Base-by-base conservation (phyloP, 768 basidiomycete species). In the Suillus ampliporus region DNA sequence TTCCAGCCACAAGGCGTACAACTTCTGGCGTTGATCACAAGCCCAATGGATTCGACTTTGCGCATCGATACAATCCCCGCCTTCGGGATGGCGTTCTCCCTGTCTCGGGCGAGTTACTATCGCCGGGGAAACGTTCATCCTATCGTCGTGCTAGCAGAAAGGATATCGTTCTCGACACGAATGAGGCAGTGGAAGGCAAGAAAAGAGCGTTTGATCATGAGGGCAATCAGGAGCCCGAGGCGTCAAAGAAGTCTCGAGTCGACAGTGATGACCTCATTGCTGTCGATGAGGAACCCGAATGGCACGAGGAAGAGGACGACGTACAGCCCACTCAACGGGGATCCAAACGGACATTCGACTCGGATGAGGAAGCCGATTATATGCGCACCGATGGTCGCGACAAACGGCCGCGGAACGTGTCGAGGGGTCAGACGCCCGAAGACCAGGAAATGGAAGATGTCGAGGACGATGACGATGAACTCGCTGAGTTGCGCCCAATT, bases 341-440 rank as follows among this genome's bases (percentile, higher is more conserved):
- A 11, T 79, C 81, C 48, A 87, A 86, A 71, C 82, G 87, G 57
- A 78, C 75, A 48, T 72, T 83, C 41, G 82, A 77, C 34, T 77
- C 78, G 47, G 74, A 71, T 28, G 80, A 81, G 23, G 84, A 83
- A 19, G 74, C 76, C 26, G 73, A 78, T n/a, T 81, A 81, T 46
- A 65, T 72, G 43, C 65, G 73, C 11, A 73, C 73, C 35, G 72
- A 77, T 37, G 72, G 75, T 11, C 79, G 80, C 47, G 87, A 85
- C 61, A 87, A 86, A 71, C 79, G 85, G 37, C 81, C 83, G 23
- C 80, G 83, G n/a, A 84, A 88, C 71, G 78, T 84, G 56, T 84
- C 83, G 19, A 65, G 76, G 50, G 81, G 82, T 62, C 80, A 80
- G 62, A 72, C 73, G 54, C 71, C 70, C 60, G 68, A 75, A 63